Base-by-base conservation (phyloP, 1,284 basidiomycete species). In the Fomes fomentarius region DNA sequence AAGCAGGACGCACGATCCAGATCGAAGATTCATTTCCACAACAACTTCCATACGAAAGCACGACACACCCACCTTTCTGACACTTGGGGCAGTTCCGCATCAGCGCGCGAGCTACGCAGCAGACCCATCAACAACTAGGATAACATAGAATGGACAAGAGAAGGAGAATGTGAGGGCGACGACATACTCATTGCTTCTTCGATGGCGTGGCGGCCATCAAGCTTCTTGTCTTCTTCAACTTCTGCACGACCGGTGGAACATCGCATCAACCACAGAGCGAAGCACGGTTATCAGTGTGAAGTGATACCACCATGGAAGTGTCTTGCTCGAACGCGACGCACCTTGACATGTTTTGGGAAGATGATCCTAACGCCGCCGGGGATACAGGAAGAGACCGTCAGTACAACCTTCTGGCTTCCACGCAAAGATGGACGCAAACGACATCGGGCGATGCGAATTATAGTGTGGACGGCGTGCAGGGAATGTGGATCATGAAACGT, bases 101-200 rank as follows among this genome's bases (percentile, higher is more conserved):
- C 28, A 94, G 74, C 1, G 93, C 93, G 45, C 80, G 78, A 31
- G 91, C 89, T 91, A 22, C 55, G 43, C 47, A 42, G 40, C 25
- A 42, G 21, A 44, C 54, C 30, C 19, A 49, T 17, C 10, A 22
- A 31, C 21, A 30, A 17, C 11, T 28, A 30, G 21, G 42, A 47
- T 15, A 31, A 15, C 37, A 12, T n/a, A n/a, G n/a, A n/a, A n/a
- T n/a, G n/a, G n/a, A 41, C 50, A 41, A 6, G 22, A n/a, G 33
- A 28, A 15, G 40, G 24, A 21, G 35, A 33, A 22, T n/a, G 28
- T 26, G 22, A 40, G 14, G 12, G 28, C 28, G 28, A 21, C 11
- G 6, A 64, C 83, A 43, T 62, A 89, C 89, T 91, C 93, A 96
- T 94, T 4, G 93, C 93, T 68, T 96, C 93, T 66, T 95, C 93